A percentile compares a stretch with the other conserved stretches of the same genome.
phyloP scores from a whole-genome alignment of 164 flowering plant genomes.

The Annona squamosa region DNA sequence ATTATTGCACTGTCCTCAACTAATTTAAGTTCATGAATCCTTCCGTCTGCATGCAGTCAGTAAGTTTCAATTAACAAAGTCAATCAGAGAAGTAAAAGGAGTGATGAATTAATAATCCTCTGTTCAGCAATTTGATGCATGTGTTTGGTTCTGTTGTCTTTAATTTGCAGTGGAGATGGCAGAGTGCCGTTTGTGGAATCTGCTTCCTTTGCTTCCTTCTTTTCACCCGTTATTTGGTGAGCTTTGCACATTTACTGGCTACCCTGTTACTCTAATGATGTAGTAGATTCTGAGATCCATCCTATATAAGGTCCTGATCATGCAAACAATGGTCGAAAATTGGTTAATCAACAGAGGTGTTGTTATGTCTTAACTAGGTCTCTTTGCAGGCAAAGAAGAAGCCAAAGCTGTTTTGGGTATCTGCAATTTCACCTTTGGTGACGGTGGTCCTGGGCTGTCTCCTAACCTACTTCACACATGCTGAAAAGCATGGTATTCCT shows the following conservation, averaged over 20 bases:
- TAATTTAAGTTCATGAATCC: neutral
- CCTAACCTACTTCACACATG: constrained; percentile 48
- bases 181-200: constrained; percentile 46
- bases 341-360: too few species aligned
- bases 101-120: neutral
- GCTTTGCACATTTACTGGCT: neutral
- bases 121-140: neutral
- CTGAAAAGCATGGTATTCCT: constrained; percentile 42
- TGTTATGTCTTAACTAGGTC: too few species aligned
- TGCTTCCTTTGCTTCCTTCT: constrained; percentile 53
- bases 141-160: neutral
- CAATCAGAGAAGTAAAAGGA: too few species aligned
- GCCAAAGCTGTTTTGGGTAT: constrained; percentile 64
- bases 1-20: too few species aligned
- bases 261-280: too few species aligned
- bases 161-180: constrained; percentile 65
- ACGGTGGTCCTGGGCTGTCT: constrained; percentile 48
- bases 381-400: constrained; percentile 47
- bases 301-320: too few species aligned
- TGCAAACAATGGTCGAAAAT: too few species aligned
- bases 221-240: constrained; percentile 43
- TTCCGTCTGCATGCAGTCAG: neutral
- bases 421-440: constrained; percentile 71
- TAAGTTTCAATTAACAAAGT: too few species aligned
- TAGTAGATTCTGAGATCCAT: too few species aligned